Conservation (phyloP, 495 filamentous ascomycete species). For the Massariosphaeria phaeospora region DNA sequence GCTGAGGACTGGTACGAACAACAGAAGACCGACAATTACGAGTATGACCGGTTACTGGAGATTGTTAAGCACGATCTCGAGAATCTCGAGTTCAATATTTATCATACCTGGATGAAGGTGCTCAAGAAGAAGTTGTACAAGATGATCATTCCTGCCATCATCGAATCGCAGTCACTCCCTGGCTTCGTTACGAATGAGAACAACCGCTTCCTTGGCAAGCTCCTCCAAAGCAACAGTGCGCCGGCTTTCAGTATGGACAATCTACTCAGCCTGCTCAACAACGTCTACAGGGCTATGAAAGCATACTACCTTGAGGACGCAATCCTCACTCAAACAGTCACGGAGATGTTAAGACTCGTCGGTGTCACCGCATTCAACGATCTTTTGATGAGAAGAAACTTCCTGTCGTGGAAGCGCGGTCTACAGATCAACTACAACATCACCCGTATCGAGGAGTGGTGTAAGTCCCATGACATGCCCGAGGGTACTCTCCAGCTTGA, state of each 20-base stretch:
- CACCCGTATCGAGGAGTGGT: slow-evolving; percentile 99
- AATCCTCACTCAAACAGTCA: slow-evolving; percentile 91
- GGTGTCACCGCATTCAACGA: slow-evolving; percentile 99
- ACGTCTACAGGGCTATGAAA: slow-evolving; percentile 97
- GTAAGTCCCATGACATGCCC: slow-evolving; percentile 99
- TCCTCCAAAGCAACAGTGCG: slow-evolving; percentile 77
- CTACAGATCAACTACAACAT: slow-evolving; percentile 99
- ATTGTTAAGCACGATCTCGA: slow-evolving; percentile 99
- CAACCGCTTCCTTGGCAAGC: slow-evolving; percentile 94
- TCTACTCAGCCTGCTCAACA: slow-evolving; percentile 90
- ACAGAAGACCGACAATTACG: slow-evolving; percentile 98
- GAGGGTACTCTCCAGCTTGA: slow-evolving; percentile 96
- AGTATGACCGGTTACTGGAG: slow-evolving; percentile 95
- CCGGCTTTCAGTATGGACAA: slow-evolving; percentile 99
- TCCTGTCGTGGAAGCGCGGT: slow-evolving; percentile 98
- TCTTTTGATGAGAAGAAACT: slow-evolving; percentile 93
- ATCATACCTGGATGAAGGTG: slow-evolving; percentile 99
- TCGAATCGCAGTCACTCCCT: slow-evolving; percentile 95
- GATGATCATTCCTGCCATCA: slow-evolving; percentile 99
- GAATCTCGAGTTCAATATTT: slow-evolving; percentile 99
- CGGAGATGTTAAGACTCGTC: slow-evolving; percentile 86
- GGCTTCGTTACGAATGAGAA: slow-evolving; percentile 98
- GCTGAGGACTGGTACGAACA: slow-evolving; percentile 99
- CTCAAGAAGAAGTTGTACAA: slow-evolving; percentile 98
- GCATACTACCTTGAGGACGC: slow-evolving; percentile 93